A percentile compares a stretch with the other conserved stretches of the same genome.
Evolutionary conservation across 2,329 filamentous ascomycete species (phyloP).

Genomic region (Torrubiellomyces zombiae): DNA sequence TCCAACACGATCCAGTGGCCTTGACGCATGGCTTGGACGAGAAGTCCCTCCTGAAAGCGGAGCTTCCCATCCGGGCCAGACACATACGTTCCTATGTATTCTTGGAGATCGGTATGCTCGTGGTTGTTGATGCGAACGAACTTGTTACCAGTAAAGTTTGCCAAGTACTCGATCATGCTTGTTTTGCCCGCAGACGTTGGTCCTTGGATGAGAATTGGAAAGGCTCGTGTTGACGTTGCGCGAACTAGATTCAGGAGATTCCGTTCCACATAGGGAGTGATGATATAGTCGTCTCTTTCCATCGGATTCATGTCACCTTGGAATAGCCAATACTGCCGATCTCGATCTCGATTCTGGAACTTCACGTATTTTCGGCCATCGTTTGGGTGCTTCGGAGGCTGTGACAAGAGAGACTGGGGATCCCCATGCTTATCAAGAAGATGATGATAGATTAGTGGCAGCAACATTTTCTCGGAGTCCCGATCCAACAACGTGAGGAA

Average conservation of each 20-base stretch:
- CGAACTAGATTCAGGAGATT: conserved; percentile 91
- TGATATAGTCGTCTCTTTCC: conserved; percentile 80
- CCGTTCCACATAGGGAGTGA: conserved; percentile 84
- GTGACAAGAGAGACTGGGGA: conserved; percentile 55
- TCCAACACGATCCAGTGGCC: conserved; percentile 98
- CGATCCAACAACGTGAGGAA: conserved; percentile 80
- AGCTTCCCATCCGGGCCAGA: conserved; percentile 74
- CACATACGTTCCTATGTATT: conserved; percentile 90
- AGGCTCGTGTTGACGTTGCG: conserved; percentile 79
- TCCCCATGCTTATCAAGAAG: conserved; percentile 55
- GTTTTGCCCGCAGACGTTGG: conserved; percentile 97
- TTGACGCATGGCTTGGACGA: conserved; percentile 81
- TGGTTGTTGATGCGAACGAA: conserved; percentile 99
- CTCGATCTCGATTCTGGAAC: conserved; percentile 47
- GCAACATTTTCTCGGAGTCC: conserved; percentile 62
- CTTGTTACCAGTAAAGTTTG: conserved; percentile 90
- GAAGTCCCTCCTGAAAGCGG: conserved; percentile 78
- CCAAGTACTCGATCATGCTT: conserved; percentile 97
- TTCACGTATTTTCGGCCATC: conserved; percentile 67
- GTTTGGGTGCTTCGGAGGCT: conserved; percentile 58
- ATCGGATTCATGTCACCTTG: conserved; percentile 49
- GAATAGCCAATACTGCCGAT: conserved; percentile 77
- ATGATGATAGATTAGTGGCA: conserved; percentile 65
- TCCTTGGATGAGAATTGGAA: conserved; percentile 88
- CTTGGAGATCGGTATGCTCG: conserved; percentile 94